phyloP scores from a whole-genome alignment of 495 filamentous ascomycete genomes.

The Friedmanniomyces endolithicus region DNA sequence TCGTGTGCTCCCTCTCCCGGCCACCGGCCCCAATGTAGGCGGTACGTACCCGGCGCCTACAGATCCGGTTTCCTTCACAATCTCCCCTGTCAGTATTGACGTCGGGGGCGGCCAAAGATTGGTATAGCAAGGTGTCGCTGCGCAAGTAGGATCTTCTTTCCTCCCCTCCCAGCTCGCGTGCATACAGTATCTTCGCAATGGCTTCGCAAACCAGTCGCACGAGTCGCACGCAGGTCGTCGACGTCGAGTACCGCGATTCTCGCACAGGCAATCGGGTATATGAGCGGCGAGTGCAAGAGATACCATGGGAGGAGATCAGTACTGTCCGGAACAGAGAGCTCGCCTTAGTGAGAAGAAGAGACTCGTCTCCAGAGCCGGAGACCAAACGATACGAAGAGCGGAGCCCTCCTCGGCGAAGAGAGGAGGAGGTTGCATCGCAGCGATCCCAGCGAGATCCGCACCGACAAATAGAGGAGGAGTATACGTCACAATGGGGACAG shows the following conservation, averaged over 20 bases:
- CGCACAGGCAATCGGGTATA: background rate
- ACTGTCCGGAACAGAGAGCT: constrained; percentile 7
- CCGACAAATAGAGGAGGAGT: background rate
- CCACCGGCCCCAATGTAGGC: too few species aligned
- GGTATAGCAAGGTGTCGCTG: too few species aligned
- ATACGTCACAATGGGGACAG: background rate
- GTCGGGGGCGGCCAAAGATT: background rate
- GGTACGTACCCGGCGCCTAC: background rate
- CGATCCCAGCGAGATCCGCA: background rate
- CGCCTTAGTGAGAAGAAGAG: background rate
- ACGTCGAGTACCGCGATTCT: constrained; percentile 9
- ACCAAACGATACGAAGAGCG: background rate
- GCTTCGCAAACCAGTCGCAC: background rate
- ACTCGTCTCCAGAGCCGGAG: background rate
- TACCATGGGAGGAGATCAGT: constrained; percentile 10
- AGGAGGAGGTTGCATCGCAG: background rate
- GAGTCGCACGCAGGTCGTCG: constrained; percentile 1
- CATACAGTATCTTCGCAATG: background rate
- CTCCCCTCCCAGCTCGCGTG: background rate
- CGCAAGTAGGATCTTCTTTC: too few species aligned
- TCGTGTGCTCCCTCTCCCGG: too few species aligned
- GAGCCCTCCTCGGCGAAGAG: background rate
- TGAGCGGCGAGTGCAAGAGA: constrained; percentile 8
- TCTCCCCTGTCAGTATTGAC: background rate
- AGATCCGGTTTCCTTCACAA: background rate